These are phyloP conservation scores for Allium cepa DNA, from an alignment of 106 monocot species.

Conservation along the genomic window DNA sequence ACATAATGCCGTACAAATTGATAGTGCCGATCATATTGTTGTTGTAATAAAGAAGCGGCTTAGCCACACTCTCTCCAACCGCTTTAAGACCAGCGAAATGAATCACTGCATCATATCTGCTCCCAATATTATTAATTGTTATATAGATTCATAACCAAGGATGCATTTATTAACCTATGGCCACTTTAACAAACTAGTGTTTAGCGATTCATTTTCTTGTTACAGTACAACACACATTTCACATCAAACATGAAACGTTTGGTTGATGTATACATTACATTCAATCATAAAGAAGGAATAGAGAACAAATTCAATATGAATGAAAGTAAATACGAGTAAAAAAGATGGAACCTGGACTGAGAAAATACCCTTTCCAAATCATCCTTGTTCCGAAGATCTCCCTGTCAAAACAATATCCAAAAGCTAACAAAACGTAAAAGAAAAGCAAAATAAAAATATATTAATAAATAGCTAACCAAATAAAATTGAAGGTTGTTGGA, in stretches of 20 bases:
- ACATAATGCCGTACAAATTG: constrained; percentile 53
- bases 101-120: constrained; percentile 78
- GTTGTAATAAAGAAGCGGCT: constrained; percentile 56
- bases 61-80: constrained; percentile 73
- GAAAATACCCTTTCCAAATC: constrained; percentile 68
- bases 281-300: too few relatives aligned
- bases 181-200: too few relatives aligned
- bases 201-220: too few relatives aligned
- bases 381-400: constrained; percentile 54
- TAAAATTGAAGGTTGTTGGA: constrained; percentile 42
- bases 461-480: constrained; percentile 14
- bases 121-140: too few relatives aligned
- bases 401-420: constrained; percentile 14
- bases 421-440: neutral
- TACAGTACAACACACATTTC: too few relatives aligned
- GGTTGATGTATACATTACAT: too few relatives aligned
- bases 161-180: too few relatives aligned
- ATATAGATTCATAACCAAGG: too few relatives aligned
- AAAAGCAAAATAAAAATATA: neutral
- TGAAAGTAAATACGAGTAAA: neutral
- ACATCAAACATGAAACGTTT: too few relatives aligned
- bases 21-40: constrained; percentile 72
- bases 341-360: constrained; percentile 21
- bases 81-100: constrained; percentile 85
- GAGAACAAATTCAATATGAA: neutral